Percentiles rank a stretch among this genome's conserved stretches.
These are phyloP conservation scores for Starmerella stigmatis DNA, from an alignment of 805 yeast species.

Conservation along the genomic window DNA sequence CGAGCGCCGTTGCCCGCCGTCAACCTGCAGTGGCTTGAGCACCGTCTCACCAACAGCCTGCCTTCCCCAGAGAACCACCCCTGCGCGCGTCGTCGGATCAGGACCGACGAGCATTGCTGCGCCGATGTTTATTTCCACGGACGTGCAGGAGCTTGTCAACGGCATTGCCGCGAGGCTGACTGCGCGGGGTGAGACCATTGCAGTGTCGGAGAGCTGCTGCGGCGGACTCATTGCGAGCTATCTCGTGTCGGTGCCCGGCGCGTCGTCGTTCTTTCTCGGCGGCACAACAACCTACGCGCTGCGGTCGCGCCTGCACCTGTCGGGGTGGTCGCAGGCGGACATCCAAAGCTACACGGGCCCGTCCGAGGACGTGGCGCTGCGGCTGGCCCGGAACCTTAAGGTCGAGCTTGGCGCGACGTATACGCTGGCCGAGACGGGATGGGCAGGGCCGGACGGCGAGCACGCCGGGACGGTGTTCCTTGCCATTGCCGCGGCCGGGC, in stretches of 20 bases:
- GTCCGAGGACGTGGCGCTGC: slow-evolving; percentile 58
- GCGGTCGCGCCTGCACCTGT: slow-evolving; percentile 57
- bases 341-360: slow-evolving; percentile 72
- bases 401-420: slow-evolving; percentile 76
- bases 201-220: slow-evolving; percentile 72
- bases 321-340: slow-evolving; percentile 70
- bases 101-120: neutral
- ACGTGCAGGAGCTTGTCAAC: slow-evolving; percentile 40
- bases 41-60: neutral
- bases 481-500: slow-evolving; percentile 61
- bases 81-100: no score
- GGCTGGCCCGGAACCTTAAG: slow-evolving; percentile 67
- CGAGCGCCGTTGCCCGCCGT: no score
- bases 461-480: slow-evolving; percentile 54
- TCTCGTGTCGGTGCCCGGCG: slow-evolving; percentile 74
- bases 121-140: slow-evolving; percentile 51
- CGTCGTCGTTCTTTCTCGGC: slow-evolving; percentile 72
- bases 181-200: slow-evolving; percentile 50
- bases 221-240: slow-evolving; percentile 80
- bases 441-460: slow-evolving; percentile 63
- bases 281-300: slow-evolving; percentile 72
- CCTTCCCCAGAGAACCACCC: neutral
- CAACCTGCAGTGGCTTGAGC: no score
- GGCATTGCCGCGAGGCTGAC: slow-evolving; percentile 50
- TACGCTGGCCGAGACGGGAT: slow-evolving; percentile 76